Base-by-base conservation (phyloP, 106 monocot genomes). In the Narthecium ossifragum region DNA sequence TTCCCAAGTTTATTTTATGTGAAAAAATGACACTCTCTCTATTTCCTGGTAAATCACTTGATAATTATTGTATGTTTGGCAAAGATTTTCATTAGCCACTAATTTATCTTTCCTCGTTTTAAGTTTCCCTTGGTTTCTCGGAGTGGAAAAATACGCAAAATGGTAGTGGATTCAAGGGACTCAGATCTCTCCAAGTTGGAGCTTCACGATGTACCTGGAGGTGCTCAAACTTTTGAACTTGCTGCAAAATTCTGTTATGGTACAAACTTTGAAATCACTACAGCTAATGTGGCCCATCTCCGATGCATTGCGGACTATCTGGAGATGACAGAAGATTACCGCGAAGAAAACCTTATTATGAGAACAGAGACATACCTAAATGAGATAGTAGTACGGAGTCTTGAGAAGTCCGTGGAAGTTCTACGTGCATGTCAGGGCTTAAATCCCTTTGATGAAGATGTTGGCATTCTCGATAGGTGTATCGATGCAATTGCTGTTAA, bases 321-420 rank as follows among this genome's bases (percentile, higher is more conserved):
- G 14, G 85, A 93, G 61, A 93, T 93, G 92, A 81, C 88, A 29
- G 88, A 93, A 46, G 88, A 88, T 36, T 88, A 71, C 67, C 62
- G 65, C 51, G 81, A 82, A 57, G 76, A 75, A 61, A 93, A 93
- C 48, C 76, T 93, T 21, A 77, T 93, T 73, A 26, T 76, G 26
- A 53, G 68, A 31, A 71, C 88, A 36, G 92, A 93, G 61, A 56
- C 54, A 9, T 93, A 67, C 60, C 56, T 93, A 68, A 82, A 79
- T 34, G 84, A 93, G 28, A 56, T 85, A 36, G 88, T 93, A 22
- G 28, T 77, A 31, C 83, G 73, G 59, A 93, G 85, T 73, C 78
- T 93, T 14, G 85, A 93, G 62, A 88, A 82, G 23, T 88, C 88
- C 17, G 46, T 93, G 0, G 63, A 82, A 74, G 88, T 88, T 71